These are phyloP conservation scores for Cordyceps cateniannulata DNA, from an alignment of 2,329 filamentous ascomycete genomes.

Conservation along the genomic window DNA sequence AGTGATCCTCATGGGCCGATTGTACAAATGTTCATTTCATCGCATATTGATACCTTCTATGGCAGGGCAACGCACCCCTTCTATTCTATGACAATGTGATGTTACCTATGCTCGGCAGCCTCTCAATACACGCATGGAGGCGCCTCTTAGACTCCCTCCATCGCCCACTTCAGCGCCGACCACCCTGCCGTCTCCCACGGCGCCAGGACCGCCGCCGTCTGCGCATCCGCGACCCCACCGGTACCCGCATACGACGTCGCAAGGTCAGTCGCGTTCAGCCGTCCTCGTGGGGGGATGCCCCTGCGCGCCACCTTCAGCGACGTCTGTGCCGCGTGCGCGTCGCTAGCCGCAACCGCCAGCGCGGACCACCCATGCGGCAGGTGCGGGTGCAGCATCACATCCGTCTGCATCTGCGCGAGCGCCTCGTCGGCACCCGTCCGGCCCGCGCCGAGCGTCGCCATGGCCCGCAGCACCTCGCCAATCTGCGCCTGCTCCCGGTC, in stretches of 20 bases:
- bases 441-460: constrained; percentile 53
- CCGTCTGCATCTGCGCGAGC: constrained; percentile 61
- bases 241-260: constrained; percentile 69
- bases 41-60: not conserved
- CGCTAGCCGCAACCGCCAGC: constrained; percentile 55
- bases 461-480: constrained; percentile 67
- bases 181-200: constrained; percentile 70
- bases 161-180: constrained; percentile 42
- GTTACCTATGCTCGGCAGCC: too few relatives aligned
- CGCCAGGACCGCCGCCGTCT: constrained; percentile 70
- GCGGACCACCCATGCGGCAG: constrained; percentile 76
- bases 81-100: not conserved
- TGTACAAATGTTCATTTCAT: not conserved
- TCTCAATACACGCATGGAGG: not conserved
- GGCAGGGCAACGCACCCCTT: not conserved
- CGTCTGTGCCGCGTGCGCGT: constrained; percentile 61
- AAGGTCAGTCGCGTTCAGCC: constrained; percentile 62
- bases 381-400: constrained; percentile 75
- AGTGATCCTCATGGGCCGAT: not conserved
- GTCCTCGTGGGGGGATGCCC: constrained; percentile 65
- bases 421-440: constrained; percentile 41
- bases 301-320: constrained; percentile 72
- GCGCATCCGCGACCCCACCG: constrained; percentile 63
- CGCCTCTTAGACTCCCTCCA: constrained; percentile 16
- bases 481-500: constrained; percentile 61